Base-by-base conservation (phyloP, 2,329 filamentous ascomycete genomes). In the Sclerotinia trifoliorum region DNA sequence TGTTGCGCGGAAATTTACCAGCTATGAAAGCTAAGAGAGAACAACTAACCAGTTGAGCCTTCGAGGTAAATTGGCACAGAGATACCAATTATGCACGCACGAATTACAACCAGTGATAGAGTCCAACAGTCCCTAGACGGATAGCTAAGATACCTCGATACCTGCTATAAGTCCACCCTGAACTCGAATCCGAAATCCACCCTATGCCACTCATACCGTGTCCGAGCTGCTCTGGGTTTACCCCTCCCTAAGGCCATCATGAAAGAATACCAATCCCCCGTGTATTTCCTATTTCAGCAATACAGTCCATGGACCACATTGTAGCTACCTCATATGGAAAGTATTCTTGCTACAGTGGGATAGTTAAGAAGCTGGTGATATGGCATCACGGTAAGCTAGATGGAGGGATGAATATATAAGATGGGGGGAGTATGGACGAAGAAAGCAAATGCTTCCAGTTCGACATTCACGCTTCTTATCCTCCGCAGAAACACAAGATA, bases 371-470 rank as follows among this genome's bases (percentile, higher is more conserved):
- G 11, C 24, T 51, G 52, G 56, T 66, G 68, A n/a, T 55, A 10
- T 64, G 60, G 44, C 52, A 62, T 42, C 49, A 61, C 17, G 21
- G 57, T 67, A 61, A 69, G 21, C 65, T 54, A 62, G 46, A 46
- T 26, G 69, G 52, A 68, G 51, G 49, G n/a, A 62, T 19, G 52
- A 42, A 55, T 62, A 70, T 66, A 61, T 66, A 67, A 63, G 35
- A 46, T 55, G 32, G 19, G 32, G 48, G 24, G 24, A 24, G 2
- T 46, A 68, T 57, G 46, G 39, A 71, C 70, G 56, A 71, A 70
- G 65, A 71, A 52, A 70, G 69, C 19, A 32, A 69, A 58, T 52
- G 65, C 68, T 67, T 71, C 70, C 71, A 70, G 71, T 49, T 66
- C 67, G 66, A 61, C 69, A 73, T 15, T 51, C 46, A 42, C 48